Percentiles rank a stretch among this genome's conserved stretches.
These are phyloP conservation scores for Cyphellophora europaea DNA, from an alignment of 2,329 filamentous ascomycete species.

Conservation along the genomic window DNA sequence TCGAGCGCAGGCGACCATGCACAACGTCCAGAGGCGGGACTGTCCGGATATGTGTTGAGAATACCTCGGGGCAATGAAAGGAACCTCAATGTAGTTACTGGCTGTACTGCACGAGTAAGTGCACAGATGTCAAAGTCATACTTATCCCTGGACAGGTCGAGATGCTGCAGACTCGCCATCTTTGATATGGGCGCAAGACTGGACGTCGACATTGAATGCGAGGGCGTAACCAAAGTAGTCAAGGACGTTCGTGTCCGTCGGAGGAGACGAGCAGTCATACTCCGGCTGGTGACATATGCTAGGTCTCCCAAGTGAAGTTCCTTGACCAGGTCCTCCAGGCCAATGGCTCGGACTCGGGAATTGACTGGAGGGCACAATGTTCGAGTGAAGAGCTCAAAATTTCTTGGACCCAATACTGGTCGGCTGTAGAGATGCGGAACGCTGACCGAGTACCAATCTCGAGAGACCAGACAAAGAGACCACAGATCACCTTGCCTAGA, in stretches of 20 bases:
- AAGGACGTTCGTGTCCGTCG: slow-evolving; percentile 43
- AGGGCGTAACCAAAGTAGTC: slow-evolving; percentile 47
- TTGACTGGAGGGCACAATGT: slow-evolving; percentile 46
- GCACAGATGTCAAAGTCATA: slow-evolving; percentile 40
- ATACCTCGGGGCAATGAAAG: slow-evolving; percentile 33
- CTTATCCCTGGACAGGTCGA: slow-evolving; percentile 45
- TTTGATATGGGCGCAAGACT: slow-evolving; percentile 49
- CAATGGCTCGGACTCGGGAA: slow-evolving; percentile 24
- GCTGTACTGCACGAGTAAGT: slow-evolving; percentile 42
- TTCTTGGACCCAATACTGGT: slow-evolving; percentile 40
- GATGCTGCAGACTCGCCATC: slow-evolving; percentile 37
- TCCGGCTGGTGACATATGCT: slow-evolving; percentile 51
- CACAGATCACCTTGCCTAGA: slow-evolving; percentile 37
- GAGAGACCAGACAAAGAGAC: slow-evolving; percentile 43
- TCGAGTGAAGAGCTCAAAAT: slow-evolving; percentile 44
- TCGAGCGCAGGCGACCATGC: no score
- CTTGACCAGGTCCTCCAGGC: slow-evolving; percentile 37
- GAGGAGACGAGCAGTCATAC: slow-evolving; percentile 47
- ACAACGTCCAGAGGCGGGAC: no score
- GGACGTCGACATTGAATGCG: slow-evolving; percentile 48
- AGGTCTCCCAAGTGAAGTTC: slow-evolving; percentile 44
- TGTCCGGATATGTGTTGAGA: no score
- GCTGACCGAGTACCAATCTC: slow-evolving; percentile 48
- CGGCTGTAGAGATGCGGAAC: slow-evolving; percentile 42
- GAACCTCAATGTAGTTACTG: slow-evolving; percentile 33